Base-by-base conservation (phyloP, 2,329 filamentous ascomycete species). In the Periconia sp. region DNA sequence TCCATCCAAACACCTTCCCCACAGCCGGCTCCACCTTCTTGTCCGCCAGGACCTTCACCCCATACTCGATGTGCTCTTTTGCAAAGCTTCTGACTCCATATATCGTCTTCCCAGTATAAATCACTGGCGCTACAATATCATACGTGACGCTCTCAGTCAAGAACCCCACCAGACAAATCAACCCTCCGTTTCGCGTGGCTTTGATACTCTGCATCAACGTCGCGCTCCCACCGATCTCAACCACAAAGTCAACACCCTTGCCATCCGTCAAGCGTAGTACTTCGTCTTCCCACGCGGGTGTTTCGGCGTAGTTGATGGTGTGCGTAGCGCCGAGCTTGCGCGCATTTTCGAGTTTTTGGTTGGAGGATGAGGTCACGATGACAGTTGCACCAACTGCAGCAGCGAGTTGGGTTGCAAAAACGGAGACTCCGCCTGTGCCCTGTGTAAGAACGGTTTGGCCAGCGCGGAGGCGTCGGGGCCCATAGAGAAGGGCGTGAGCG, bases 291-390 rank as follows among this genome's bases (percentile, higher is more conserved):
- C 80, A 82, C 50, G 78, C 57, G 0, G 79, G 75, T 0, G 62
- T 71, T 1, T 67, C 77, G 47, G 73, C 76, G 65, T 82, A 82
- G 65, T 83, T 83, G 68, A 83, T 77, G 2, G 66, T 70, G 49
- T 77, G 63, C 46, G 79, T 75, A 1, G 76, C 79, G 10, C 80
- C 79, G 23, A 70, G 66, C 14, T 62, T 49, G 55, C 72, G 70
- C 8, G 71, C 73, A 3, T 64, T 46, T 7, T 68, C 60, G 6
- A 82, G 71, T 58, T 84, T 83, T 2, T 70, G 59, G 55, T 82
- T 78, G 3, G 76, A 79, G 0, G 81, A 82, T 1, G 79, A 81
- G 0, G 79, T 82, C 42, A 81, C 75, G 31, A 81, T 81, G 1
- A 77, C 78, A 59, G 63, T 73, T 0, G 74, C 75, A 11, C 72